These are phyloP conservation scores for Pinus taeda DNA, from an alignment of 75 land plant species.

Conservation along the genomic window DNA sequence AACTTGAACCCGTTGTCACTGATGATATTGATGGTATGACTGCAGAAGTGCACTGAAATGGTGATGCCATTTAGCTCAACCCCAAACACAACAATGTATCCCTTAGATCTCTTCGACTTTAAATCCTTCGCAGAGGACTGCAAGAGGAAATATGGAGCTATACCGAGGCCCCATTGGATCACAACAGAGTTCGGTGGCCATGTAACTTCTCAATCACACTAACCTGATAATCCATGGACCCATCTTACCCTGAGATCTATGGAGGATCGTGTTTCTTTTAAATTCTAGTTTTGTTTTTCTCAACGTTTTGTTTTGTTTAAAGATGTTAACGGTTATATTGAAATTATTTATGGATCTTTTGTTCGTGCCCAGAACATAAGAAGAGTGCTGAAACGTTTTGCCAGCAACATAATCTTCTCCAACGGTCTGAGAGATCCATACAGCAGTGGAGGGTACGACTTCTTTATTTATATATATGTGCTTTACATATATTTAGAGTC, in stretches of 20 bases:
- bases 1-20: background rate
- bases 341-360: background rate
- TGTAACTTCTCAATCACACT: background rate
- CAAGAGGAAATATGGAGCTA: background rate
- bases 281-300: background rate
- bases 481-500: too few relatives aligned
- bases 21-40: background rate
- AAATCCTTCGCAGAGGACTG: slow-evolving; percentile 22
- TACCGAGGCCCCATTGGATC: background rate
- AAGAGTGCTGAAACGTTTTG: background rate
- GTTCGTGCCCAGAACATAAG: background rate
- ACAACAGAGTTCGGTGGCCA: background rate
- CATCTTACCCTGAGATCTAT: background rate
- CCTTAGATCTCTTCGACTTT: slow-evolving; percentile 25
- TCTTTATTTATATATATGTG: too few relatives aligned
- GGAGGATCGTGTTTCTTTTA: too few relatives aligned
- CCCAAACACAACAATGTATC: slow-evolving; percentile 42
- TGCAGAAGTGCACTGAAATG: slow-evolving; percentile 61
- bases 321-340: background rate
- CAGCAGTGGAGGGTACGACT: too few relatives aligned
- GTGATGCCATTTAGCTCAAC: slow-evolving; percentile 57
- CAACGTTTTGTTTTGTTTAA: background rate
- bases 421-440: too few relatives aligned
- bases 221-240: too few relatives aligned
- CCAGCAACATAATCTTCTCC: too few relatives aligned